These are phyloP conservation scores for Malus sieversii DNA, from an alignment of 306 rosid species.

Conservation along the genomic window DNA sequence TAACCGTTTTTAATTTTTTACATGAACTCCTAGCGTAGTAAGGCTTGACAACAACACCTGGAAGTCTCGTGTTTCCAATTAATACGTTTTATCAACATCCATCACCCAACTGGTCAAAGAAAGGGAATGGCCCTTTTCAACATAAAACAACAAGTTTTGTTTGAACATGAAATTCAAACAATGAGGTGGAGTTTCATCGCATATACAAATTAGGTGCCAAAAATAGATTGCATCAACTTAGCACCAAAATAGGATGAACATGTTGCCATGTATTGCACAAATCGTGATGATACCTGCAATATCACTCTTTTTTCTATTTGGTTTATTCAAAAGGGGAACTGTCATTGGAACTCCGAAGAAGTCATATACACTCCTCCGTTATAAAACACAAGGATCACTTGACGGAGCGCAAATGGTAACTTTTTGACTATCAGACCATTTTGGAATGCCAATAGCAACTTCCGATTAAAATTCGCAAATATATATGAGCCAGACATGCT, in stretches of 20 bases:
- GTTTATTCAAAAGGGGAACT: too few species aligned
- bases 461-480: background rate
- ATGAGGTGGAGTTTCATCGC: background rate
- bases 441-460: background rate
- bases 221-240: background rate
- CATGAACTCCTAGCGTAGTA: background rate
- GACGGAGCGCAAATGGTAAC: background rate
- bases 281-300: background rate
- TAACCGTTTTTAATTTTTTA: background rate
- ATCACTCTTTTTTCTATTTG: too few species aligned
- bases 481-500: background rate
- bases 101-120: background rate
- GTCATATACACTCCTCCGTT: background rate
- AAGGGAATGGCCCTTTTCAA: background rate
- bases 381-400: background rate
- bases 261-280: background rate
- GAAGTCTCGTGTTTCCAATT: background rate
- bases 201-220: background rate
- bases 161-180: background rate
- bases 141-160: background rate
- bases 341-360: background rate
- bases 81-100: background rate
- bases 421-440: background rate
- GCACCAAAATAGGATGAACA: background rate
- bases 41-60: background rate